Percentiles rank a stretch among this genome's conserved stretches.
phyloP scores from a whole-genome alignment of 768 basidiomycete species.

The Agrocybe praecox region DNA sequence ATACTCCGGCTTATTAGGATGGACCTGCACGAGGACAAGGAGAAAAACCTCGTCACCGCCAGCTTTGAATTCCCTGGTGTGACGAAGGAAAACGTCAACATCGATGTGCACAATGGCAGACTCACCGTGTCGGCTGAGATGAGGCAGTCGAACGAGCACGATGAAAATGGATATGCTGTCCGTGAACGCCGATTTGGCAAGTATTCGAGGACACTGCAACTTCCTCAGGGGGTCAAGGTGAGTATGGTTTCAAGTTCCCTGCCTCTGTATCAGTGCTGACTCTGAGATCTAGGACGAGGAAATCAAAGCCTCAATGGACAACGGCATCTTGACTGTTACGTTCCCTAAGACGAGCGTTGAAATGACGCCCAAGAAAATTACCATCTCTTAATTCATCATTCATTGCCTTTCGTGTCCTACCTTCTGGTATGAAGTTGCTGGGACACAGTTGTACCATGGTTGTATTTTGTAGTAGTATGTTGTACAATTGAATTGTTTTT shows the following conservation, averaged over 20 bases:
- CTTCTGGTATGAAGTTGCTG: no score
- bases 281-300: conserved; percentile 24
- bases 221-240: conserved; percentile 57
- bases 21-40: conserved; percentile 51
- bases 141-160: conserved; percentile 27
- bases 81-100: conserved; percentile 46
- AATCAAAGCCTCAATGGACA: conserved; percentile 42
- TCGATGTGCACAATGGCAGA: conserved; percentile 50
- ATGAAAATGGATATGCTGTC: conserved; percentile 38
- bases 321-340: conserved; percentile 48
- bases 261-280: background rate
- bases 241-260: conserved; percentile 19
- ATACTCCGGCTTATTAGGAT: no score
- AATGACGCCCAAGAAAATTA: conserved; percentile 30
- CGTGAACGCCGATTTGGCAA: conserved; percentile 50
- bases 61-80: conserved; percentile 61
- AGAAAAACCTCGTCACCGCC: conserved; percentile 50
- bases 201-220: conserved; percentile 45
- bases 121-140: conserved; percentile 54
- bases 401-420: no score
- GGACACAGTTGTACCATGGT: no score
- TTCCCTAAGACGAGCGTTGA: conserved; percentile 49
- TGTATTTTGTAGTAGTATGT: no score
- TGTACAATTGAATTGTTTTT: no score
- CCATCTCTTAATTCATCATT: conserved; percentile 34